Percentiles rank a stretch among this genome's conserved stretches.
phyloP scores from a whole-genome alignment of 208 protist genomes.

The Crithidia fasciculata region DNA sequence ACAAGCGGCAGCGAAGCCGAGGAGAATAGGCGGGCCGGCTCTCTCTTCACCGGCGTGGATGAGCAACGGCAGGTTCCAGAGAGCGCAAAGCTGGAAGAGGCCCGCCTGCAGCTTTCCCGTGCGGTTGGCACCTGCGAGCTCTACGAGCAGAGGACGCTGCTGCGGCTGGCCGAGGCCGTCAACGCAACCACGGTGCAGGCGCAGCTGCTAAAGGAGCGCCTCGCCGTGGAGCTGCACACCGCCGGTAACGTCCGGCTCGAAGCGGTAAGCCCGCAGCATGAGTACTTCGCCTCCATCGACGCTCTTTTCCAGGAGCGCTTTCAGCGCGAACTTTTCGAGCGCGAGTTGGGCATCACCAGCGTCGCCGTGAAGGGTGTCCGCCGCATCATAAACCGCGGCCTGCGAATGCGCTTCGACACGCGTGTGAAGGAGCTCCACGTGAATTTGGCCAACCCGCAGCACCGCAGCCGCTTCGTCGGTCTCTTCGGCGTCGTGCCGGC shows the following conservation, averaged over 20 bases:
- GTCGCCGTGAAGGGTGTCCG: slow-evolving; percentile 76
- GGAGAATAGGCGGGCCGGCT: not conserved
- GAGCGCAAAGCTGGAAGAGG: slow-evolving; percentile 29
- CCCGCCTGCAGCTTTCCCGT: slow-evolving; percentile 38
- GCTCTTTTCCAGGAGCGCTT: slow-evolving; percentile 79
- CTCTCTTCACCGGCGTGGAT: not conserved
- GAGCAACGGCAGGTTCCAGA: not conserved
- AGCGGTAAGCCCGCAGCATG: slow-evolving; percentile 51
- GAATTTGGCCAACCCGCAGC: slow-evolving; percentile 73
- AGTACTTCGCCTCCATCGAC: slow-evolving; percentile 67
- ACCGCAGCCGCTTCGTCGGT: slow-evolving; percentile 76
- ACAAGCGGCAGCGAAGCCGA: not conserved
- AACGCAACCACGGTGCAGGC: slow-evolving; percentile 18
- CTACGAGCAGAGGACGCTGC: slow-evolving; percentile 53
- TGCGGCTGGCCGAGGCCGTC: slow-evolving; percentile 42
- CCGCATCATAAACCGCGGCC: slow-evolving; percentile 80
- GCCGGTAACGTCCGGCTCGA: slow-evolving; percentile 92
- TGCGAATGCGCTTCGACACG: slow-evolving; percentile 86
- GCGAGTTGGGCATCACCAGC: slow-evolving; percentile 54
- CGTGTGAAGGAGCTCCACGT: slow-evolving; percentile 72
- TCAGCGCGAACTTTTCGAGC: slow-evolving; percentile 52
- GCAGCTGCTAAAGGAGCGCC: slow-evolving; percentile 55
- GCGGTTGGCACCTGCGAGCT: slow-evolving; percentile 74
- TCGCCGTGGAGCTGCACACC: slow-evolving; percentile 87
- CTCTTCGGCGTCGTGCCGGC: slow-evolving; percentile 73